Conservation (phyloP, 495 filamentous ascomycete genomes). For the Talaromyces adpressus region DNA sequence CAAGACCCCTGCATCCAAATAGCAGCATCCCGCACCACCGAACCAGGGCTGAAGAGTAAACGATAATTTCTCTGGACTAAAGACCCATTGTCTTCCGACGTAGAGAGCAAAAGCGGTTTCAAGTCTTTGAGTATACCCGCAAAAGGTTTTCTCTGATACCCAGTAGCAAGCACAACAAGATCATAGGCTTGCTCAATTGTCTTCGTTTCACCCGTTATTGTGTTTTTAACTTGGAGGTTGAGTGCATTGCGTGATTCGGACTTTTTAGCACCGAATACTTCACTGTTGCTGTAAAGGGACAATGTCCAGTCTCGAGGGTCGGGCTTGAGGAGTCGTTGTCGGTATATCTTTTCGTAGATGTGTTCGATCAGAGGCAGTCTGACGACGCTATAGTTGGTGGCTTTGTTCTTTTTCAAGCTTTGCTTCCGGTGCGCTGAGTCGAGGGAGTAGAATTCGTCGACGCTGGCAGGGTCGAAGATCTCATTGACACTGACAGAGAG, state of each 20-base stretch:
- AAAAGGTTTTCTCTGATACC: conserved; percentile 74
- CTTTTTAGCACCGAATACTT: conserved; percentile 51
- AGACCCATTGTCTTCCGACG: conserved; percentile 19
- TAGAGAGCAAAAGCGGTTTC: conserved; percentile 52
- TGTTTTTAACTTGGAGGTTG: conserved; percentile 22
- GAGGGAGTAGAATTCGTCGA: conserved; percentile 66
- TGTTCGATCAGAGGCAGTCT: conserved; percentile 78
- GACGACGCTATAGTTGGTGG: conserved; percentile 93
- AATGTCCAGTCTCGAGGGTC: conserved; percentile 73
- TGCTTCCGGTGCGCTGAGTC: conserved; percentile 51
- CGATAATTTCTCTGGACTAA: conserved; percentile 61
- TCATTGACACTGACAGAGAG: conserved; percentile 70
- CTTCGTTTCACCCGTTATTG: conserved; percentile 4
- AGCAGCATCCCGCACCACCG: conserved; percentile 57
- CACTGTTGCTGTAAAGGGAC: conserved; percentile 62
- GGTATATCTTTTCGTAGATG: conserved; percentile 80
- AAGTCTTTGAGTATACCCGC: conserved; percentile 63
- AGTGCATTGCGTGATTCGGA: conserved; percentile 34
- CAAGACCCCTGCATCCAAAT: conserved; percentile 95
- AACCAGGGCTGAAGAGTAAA: conserved; percentile 56
- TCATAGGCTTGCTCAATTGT: conserved; percentile 55
- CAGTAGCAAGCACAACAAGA: conserved; percentile 77
- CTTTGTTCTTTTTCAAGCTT: conserved; percentile 56
- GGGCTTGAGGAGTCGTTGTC: conserved; percentile 64
- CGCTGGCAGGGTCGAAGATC: conserved; percentile 82